Evolutionary conservation across 2,329 filamentous ascomycete genomes (phyloP).

Genomic region (Epichloe typhina): DNA sequence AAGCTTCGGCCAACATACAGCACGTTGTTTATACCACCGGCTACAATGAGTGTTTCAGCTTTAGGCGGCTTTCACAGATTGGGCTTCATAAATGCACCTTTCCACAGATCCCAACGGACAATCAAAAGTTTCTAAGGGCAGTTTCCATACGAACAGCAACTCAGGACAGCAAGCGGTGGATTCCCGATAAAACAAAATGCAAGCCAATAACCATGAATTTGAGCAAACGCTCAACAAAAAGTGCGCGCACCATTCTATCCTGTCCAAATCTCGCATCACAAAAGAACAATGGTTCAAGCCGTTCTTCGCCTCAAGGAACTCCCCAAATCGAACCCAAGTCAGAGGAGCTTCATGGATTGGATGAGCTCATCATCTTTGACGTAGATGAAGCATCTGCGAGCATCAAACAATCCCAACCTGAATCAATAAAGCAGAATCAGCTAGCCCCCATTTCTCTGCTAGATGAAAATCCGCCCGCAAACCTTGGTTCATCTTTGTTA

Average conservation of each 20-base stretch:
- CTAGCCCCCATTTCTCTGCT: neutral
- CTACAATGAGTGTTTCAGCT: conserved; percentile 8
- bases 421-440: neutral
- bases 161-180: conserved; percentile 2
- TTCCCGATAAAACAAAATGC: conserved; percentile 7
- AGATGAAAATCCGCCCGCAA: neutral
- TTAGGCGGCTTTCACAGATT: conserved; percentile 15
- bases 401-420: neutral
- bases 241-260: neutral
- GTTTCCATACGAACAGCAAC: conserved; percentile 3
- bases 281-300: neutral
- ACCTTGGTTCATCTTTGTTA: neutral
- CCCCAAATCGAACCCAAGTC: neutral
- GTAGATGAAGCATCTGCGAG: neutral
- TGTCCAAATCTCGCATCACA: neutral
- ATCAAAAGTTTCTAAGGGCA: conserved; percentile 6
- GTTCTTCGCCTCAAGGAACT: conserved; percentile 2
- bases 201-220: neutral
- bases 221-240: neutral
- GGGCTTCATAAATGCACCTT: conserved; percentile 16
- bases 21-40: conserved; percentile 14
- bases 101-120: neutral
- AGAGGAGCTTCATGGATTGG: neutral
- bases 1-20: conserved; percentile 1
- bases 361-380: neutral